Conservation (phyloP, 371 early-diverging fungal species). For the Funneliformis caledonium region DNA sequence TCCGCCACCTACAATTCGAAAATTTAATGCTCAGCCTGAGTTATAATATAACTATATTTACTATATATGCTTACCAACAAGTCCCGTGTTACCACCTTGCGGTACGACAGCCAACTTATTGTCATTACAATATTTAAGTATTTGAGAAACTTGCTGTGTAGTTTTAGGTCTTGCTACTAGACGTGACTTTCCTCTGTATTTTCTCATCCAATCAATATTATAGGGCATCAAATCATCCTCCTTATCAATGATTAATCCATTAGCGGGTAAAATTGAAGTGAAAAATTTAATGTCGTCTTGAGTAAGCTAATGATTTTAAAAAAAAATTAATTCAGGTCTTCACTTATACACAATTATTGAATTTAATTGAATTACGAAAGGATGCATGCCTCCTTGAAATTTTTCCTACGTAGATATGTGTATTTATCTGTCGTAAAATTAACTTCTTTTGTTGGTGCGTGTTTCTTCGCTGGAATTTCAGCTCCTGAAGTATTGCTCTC, state of each 20-base stretch:
- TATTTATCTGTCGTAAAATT: constrained; percentile 30
- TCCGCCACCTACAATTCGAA: constrained; percentile 69
- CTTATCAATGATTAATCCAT: constrained; percentile 50
- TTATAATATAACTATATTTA: neutral
- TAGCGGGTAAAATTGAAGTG: constrained; percentile 59
- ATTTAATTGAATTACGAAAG: neutral
- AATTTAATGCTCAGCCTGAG: neutral
- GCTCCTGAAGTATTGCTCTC: no score
- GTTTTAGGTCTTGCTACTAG: constrained; percentile 87
- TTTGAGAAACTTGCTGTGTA: constrained; percentile 82
- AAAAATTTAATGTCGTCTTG: constrained; percentile 66
- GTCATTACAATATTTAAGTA: constrained; percentile 88
- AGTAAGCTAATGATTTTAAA: constrained; percentile 47
- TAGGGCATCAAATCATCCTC: constrained; percentile 65
- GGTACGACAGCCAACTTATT: constrained; percentile 90
- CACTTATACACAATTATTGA: neutral
- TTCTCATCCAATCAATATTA: constrained; percentile 93
- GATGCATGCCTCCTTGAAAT: constrained; percentile 57
- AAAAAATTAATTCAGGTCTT: neutral
- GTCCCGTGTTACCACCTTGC: constrained; percentile 97
- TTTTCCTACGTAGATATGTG: constrained; percentile 47
- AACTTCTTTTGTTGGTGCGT: constrained; percentile 5
- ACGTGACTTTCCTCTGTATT: constrained; percentile 85
- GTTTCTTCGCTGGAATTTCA: neutral
- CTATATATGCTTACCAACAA: constrained; percentile 53